These are phyloP conservation scores for Lactuca saligna DNA, from an alignment of 129 eudicot species.

Conservation along the genomic window DNA sequence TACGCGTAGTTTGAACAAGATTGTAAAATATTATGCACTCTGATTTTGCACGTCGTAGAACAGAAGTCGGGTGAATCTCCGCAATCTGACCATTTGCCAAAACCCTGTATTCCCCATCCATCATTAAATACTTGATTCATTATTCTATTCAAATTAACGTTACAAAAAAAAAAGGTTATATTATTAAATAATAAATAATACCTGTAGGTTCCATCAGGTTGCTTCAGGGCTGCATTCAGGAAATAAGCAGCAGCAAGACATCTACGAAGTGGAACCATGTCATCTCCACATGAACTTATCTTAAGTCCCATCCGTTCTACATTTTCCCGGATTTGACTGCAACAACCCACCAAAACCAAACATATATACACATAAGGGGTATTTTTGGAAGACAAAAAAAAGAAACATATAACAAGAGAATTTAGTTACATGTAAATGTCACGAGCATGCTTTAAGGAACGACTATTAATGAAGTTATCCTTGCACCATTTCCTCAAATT, in stretches of 20 bases:
- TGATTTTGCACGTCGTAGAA: conserved; percentile 60
- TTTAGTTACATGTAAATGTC: conserved; percentile 58
- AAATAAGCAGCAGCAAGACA: conserved; percentile 94
- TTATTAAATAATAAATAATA: conserved; percentile 12
- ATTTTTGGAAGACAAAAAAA: too few species aligned
- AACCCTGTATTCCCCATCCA: conserved; percentile 50
- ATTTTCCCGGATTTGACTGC: conserved; percentile 75
- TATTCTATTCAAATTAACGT: background rate
- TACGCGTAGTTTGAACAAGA: conserved; percentile 72
- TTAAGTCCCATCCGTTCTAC: conserved; percentile 85
- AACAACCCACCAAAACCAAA: conserved; percentile 18
- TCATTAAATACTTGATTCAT: background rate
- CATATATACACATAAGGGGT: too few species aligned
- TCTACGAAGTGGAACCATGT: conserved; percentile 66
- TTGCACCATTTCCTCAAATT: conserved; percentile 73
- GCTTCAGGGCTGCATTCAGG: conserved; percentile 79
- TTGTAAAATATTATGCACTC: conserved; percentile 81
- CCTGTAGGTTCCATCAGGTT: conserved; percentile 93
- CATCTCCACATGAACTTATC: conserved; percentile 82
- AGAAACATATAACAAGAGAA: background rate
- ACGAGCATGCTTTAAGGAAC: conserved; percentile 76
- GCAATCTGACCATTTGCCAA: conserved; percentile 76
- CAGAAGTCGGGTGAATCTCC: conserved; percentile 87
- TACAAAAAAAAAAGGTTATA: too few species aligned
- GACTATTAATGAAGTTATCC: conserved; percentile 63